Percentiles rank a stretch among this genome's conserved stretches.
phyloP scores from a whole-genome alignment of 257 asterid genomes.

The Solanum sitiens region DNA sequence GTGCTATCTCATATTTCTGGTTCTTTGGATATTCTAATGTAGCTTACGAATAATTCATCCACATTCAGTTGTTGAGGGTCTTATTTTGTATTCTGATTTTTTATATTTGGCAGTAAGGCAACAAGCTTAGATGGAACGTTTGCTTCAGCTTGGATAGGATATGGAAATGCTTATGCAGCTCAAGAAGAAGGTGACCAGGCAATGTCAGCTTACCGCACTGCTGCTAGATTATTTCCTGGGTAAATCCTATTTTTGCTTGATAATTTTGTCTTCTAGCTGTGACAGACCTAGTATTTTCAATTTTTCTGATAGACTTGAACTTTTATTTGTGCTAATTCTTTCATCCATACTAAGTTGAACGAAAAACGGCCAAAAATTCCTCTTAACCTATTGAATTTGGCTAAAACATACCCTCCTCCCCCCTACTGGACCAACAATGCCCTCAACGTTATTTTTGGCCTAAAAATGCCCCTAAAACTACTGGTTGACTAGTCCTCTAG shows the following conservation, averaged over 20 bases:
- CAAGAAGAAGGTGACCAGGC: slow-evolving; percentile 99
- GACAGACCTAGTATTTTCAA: background rate
- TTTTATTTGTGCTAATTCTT: background rate
- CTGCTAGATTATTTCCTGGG: slow-evolving; percentile 99
- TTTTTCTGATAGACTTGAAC: background rate
- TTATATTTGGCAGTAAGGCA: slow-evolving; percentile 65
- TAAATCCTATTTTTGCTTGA: slow-evolving; percentile 8
- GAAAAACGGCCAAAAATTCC: background rate
- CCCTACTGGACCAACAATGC: background rate
- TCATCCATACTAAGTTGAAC: background rate
- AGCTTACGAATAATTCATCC: background rate
- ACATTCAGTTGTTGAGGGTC: background rate
- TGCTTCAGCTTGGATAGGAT: slow-evolving; percentile 97
- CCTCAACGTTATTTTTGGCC: background rate
- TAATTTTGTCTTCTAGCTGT: background rate
- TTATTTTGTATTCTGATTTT: background rate
- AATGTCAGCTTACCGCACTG: slow-evolving; percentile 97
- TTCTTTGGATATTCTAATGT: background rate
- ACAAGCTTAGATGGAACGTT: slow-evolving; percentile 92
- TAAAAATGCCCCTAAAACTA: background rate
- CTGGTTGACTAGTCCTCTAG: background rate
- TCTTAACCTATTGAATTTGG: background rate
- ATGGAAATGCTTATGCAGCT: slow-evolving; percentile 93
- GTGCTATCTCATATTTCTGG: background rate
- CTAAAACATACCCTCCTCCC: background rate